A percentile compares a stretch with the other conserved stretches of the same genome.
Evolutionary conservation across 441 rosid species (phyloP).

Genomic region (Populus hybrid): DNA sequence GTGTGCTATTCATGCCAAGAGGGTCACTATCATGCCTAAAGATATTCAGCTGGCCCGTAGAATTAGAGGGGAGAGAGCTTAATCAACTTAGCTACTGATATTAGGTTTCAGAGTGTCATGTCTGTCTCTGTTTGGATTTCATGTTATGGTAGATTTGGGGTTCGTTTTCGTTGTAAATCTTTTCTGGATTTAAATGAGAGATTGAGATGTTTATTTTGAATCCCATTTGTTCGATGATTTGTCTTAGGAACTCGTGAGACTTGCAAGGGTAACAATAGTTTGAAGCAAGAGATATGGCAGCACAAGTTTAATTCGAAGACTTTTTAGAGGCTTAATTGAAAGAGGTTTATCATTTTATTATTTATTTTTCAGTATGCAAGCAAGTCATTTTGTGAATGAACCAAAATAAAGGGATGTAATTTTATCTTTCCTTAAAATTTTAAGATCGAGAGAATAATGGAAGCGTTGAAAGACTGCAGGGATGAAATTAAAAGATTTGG

Average conservation of each 20-base stretch:
- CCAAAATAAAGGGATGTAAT: too few relatives aligned
- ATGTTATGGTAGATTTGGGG: too few relatives aligned
- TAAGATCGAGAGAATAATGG: neutral
- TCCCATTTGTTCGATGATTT: neutral
- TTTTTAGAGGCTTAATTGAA: too few relatives aligned
- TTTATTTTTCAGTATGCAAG: too few relatives aligned
- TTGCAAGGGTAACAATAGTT: too few relatives aligned
- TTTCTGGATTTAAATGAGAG: neutral
- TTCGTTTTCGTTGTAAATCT: neutral
- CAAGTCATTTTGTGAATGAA: too few relatives aligned
- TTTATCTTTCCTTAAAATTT: too few relatives aligned
- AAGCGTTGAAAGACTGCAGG: neutral
- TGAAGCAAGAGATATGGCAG: too few relatives aligned
- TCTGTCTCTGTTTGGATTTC: neutral
- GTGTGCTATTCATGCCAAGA: constrained; percentile 55
- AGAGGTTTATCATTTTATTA: too few relatives aligned
- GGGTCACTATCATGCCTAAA: constrained; percentile 63
- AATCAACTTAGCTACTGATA: neutral
- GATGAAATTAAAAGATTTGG: neutral
- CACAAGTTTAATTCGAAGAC: too few relatives aligned
- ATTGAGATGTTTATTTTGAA: too few relatives aligned
- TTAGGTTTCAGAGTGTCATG: neutral
- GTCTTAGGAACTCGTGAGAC: neutral
- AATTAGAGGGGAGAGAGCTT: constrained; percentile 60
- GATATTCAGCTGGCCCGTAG: constrained; percentile 57